Base-by-base conservation (phyloP, 2,329 filamentous ascomycete species). In the Xylariomycetidae sp. region DNA sequence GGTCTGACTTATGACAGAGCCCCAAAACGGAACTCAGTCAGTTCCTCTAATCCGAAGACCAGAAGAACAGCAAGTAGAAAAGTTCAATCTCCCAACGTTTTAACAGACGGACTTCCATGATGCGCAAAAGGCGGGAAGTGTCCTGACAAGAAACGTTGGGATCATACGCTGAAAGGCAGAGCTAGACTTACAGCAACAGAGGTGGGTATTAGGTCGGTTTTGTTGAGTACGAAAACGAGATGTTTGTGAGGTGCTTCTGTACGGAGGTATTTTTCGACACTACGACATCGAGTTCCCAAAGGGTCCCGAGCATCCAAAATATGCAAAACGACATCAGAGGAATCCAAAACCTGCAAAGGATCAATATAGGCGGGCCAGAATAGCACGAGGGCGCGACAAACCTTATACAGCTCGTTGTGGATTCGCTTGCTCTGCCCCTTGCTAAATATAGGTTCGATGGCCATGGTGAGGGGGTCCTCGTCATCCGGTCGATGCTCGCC, bases 211-310 rank as follows among this genome's bases (percentile, higher is more conserved):
- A 98, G 66, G 61, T 98, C 92, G 52, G 85, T 87, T 69, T 94
- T 94, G 66, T 94, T 94, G 32, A 94, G 59, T 2, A 94, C 77
- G 50, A 94, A 94, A 16, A 94, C 78, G 36, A 98, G 69, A 59
- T 97, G 90, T 68, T 98, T 98, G 63, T 98, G 92, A 6, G 89
- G 88, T 12, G 89, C 90, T 56, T 98, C 92, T 45, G 92, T 85
- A 41, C 77, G 80, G 30, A 98, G 82, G 57, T 96, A 97, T 57
- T 96, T 95, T 58, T 98, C 86, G 16, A 94, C 82, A 50, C 85
- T 87, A 18, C 82, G 76, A 67, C 92, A 98, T 35, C 92, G 76
- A 12, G 92, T 97, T 20, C 92, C 92, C 9, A 90, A 66, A 3
- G 88, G 89, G 61, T 95, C 88, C 62, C 88, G 75, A 25, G 89